Evolutionary conservation across 345 rosid genomes (phyloP).

Genomic region (Schrenkiella parvula): DNA sequence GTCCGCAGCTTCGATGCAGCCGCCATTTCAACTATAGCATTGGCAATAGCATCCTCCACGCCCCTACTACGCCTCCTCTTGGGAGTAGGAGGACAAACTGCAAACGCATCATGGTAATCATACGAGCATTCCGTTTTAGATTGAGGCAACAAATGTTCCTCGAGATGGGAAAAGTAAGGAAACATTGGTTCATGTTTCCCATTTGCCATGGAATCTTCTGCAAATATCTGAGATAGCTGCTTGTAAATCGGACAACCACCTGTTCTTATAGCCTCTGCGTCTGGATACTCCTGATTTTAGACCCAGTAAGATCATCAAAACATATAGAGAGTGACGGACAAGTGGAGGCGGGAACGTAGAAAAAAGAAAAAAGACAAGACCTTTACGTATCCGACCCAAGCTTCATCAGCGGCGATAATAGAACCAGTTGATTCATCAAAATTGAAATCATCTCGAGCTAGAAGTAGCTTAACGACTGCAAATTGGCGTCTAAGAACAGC

Average conservation of each 20-base stretch:
- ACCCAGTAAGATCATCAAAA: neutral
- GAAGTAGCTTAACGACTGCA: slow-evolving; percentile 38
- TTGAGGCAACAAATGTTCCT: slow-evolving; percentile 20
- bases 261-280: slow-evolving; percentile 44
- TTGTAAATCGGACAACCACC: slow-evolving; percentile 47
- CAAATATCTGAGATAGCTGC: slow-evolving; percentile 47
- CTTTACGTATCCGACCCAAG: slow-evolving; percentile 43
- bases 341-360: neutral
- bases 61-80: slow-evolving; percentile 50
- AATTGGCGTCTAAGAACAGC: slow-evolving; percentile 41
- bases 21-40: slow-evolving; percentile 52
- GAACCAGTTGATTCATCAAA: slow-evolving; percentile 40
- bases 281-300: slow-evolving; percentile 44
- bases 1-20: slow-evolving; percentile 48
- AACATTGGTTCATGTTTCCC: slow-evolving; percentile 24
- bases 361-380: slow-evolving; percentile 20
- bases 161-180: neutral
- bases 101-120: slow-evolving; percentile 37
- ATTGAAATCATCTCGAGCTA: slow-evolving; percentile 37
- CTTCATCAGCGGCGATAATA: slow-evolving; percentile 40
- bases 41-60: slow-evolving; percentile 52
- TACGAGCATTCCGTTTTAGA: slow-evolving; percentile 33
- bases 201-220: slow-evolving; percentile 27
- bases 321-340: neutral
- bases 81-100: slow-evolving; percentile 23